Base-by-base conservation (phyloP, 306 rosid genomes). In the Vachellia collinsii region DNA sequence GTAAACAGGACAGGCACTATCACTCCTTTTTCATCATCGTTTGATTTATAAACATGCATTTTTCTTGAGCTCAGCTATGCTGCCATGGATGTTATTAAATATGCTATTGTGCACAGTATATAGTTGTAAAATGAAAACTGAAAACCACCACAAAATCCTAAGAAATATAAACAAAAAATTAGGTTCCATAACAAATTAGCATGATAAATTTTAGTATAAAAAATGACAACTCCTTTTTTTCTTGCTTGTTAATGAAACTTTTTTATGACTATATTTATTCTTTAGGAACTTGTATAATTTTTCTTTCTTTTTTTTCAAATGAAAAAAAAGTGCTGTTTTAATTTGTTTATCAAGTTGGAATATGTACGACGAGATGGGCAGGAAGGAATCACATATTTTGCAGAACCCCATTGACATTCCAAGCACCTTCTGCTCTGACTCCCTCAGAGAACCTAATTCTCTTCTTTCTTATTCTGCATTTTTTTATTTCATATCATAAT, bases 391-490 rank as follows among this genome's bases (percentile, higher is more conserved):
- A 56, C 10, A 56, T 56, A 56, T 56, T 56, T 53, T 43, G 10
- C n/a, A 36, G 64, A 77, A 70, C 4, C 78, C 16, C 78, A 82
- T 78, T 66, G 86, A 69, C 87, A 83, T 79, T 83, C 82, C 79
- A 16, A 72, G 58, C 76, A 76, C 61, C 79, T 80, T 84, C 74
- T 78, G 81, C 84, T 79, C 76, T 82, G 76, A 85, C 81, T 81
- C 81, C 68, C 68, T 61, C 46, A 82, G 76, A 75, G 89, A 82
- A 88, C 81, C 85, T 64, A 73, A 80, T 88, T 88, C 89, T 70
- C 68, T 79, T 80, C 61, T 77, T 86, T 82, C 78, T 43, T 70
- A 43, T 44, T 75, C 54, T 79, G 77, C 78, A 72, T 76, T 37
- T 76, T 37, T 50, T 50, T 54, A 69, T 69, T 56, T 56, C 12